These are phyloP conservation scores for Globisporangium orthogonon DNA, from an alignment of 352 stramenopile genomes.

Conservation along the genomic window DNA sequence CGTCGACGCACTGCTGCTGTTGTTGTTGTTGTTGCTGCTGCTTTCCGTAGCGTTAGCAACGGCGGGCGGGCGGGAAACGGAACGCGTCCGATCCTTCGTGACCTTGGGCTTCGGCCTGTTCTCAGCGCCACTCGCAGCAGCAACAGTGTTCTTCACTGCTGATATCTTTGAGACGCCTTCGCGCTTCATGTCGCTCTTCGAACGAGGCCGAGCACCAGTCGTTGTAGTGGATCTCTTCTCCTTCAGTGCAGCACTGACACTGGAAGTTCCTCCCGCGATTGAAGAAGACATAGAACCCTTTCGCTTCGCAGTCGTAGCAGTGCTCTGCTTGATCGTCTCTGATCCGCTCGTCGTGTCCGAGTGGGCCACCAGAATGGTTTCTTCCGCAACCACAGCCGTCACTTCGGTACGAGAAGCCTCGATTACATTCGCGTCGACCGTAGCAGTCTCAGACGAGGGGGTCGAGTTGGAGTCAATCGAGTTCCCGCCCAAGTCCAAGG, in stretches of 20 bases:
- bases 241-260: neutral
- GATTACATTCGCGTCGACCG: neutral
- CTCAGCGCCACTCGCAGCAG: neutral
- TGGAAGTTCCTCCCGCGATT: neutral
- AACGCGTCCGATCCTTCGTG: neutral
- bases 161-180: neutral
- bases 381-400: neutral
- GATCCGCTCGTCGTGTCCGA: neutral
- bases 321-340: neutral
- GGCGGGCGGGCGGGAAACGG: neutral
- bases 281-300: neutral
- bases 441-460: neutral
- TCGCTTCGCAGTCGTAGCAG: neutral
- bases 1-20: conserved; percentile 1
- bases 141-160: neutral
- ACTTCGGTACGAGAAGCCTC: neutral
- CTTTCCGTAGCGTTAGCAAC: neutral
- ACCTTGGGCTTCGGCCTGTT: neutral
- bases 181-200: neutral
- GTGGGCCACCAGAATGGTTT: neutral
- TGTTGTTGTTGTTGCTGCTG: too few relatives aligned
- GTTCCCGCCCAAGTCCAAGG: too few relatives aligned
- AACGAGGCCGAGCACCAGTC: neutral
- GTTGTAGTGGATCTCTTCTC: neutral
- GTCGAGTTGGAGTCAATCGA: neutral